Evolutionary conservation across 129 eudicot genomes (phyloP).

Genomic region (Flaveria trinervia): DNA sequence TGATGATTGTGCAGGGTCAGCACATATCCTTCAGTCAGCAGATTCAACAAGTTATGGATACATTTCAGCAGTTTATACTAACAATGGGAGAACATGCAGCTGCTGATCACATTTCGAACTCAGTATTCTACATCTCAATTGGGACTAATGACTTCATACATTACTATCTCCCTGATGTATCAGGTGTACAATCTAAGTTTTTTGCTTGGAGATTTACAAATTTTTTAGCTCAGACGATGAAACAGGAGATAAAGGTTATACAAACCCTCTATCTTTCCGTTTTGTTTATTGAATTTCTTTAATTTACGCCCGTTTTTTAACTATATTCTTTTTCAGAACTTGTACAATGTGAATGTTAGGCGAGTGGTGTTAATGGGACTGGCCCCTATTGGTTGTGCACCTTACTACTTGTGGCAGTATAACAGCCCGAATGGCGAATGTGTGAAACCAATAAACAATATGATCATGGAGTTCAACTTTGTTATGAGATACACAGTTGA

Average conservation of each 20-base stretch:
- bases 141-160: conserved; percentile 96
- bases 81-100: conserved; percentile 86
- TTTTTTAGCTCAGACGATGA: conserved; percentile 62
- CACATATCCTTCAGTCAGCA: conserved; percentile 87
- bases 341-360: conserved; percentile 78
- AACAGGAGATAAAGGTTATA: conserved; percentile 76
- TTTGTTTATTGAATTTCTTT: neutral
- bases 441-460: conserved; percentile 65
- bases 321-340: conserved; percentile 49
- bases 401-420: conserved; percentile 83
- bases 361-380: conserved; percentile 88
- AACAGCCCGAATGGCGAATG: conserved; percentile 70
- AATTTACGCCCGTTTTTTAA: conserved; percentile 8
- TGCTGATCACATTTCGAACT: conserved; percentile 57
- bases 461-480: conserved; percentile 89
- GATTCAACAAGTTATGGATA: conserved; percentile 87
- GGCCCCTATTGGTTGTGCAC: conserved; percentile 95
- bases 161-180: conserved; percentile 79
- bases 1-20: conserved; percentile 64
- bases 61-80: conserved; percentile 73
- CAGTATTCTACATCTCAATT: conserved; percentile 80
- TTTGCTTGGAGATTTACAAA: conserved; percentile 80
- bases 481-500: conserved; percentile 73
- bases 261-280: neutral
- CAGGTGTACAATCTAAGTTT: conserved; percentile 70